Percentiles rank a stretch among this genome's conserved stretches.
phyloP scores from a whole-genome alignment of 345 rosid genomes.

The Carallia brachiata region DNA sequence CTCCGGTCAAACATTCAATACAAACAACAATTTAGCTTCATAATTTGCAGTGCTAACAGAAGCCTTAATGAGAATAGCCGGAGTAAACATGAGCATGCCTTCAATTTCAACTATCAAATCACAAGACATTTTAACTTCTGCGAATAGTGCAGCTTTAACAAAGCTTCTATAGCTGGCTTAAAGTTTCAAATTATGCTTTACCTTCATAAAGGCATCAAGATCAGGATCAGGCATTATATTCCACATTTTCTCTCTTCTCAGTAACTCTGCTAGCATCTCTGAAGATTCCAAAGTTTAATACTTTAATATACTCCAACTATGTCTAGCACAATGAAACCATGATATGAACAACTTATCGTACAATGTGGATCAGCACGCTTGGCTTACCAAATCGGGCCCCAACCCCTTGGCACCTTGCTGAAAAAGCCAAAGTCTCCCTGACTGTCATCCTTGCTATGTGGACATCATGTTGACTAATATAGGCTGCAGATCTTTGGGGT shows the following conservation, averaged over 20 bases:
- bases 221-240: constrained; percentile 79
- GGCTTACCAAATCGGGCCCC: constrained; percentile 59
- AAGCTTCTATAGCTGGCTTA: background rate
- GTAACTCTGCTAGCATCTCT: constrained; percentile 68
- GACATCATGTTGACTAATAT: constrained; percentile 60
- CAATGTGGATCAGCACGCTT: background rate
- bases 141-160: background rate
- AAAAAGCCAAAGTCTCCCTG: constrained; percentile 73
- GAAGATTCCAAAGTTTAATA: constrained; percentile 8
- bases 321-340: background rate
- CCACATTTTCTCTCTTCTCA: constrained; percentile 70
- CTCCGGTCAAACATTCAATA: too few species aligned
- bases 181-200: constrained; percentile 5
- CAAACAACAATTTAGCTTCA: too few species aligned
- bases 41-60: too few species aligned
- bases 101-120: too few species aligned
- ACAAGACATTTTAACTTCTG: background rate
- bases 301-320: background rate
- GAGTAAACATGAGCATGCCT: too few species aligned
- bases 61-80: too few species aligned
- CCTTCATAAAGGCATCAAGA: constrained; percentile 79
- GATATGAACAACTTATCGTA: background rate
- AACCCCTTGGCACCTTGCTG: constrained; percentile 62
- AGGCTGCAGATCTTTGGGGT: constrained; percentile 61
- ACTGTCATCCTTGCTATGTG: constrained; percentile 61